Conservation (phyloP, 2,329 filamentous ascomycete genomes). For the Penicillium oxalicum region DNA sequence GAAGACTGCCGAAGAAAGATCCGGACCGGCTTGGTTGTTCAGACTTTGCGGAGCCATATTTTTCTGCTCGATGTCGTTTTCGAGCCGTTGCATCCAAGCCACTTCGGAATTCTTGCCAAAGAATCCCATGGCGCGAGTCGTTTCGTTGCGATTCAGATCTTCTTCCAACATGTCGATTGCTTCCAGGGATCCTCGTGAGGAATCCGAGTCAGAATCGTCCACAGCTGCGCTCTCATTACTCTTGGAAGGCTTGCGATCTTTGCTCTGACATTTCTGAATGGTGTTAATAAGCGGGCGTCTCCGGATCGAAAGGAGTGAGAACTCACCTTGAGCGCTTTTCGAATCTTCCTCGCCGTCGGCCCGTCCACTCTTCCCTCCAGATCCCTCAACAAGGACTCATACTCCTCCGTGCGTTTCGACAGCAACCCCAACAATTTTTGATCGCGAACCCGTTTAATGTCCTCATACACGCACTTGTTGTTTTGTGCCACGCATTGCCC, state of each 20-base stretch:
- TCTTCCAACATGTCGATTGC: conserved; percentile 39
- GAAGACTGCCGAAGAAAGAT: background rate
- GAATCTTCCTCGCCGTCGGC: conserved; percentile 18
- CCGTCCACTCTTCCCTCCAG: conserved; percentile 22
- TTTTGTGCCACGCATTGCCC: conserved; percentile 24
- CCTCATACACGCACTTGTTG: conserved; percentile 25
- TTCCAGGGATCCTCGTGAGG: conserved; percentile 34
- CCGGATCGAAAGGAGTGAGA: background rate
- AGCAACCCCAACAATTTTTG: conserved; percentile 27
- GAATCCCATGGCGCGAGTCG: conserved; percentile 33
- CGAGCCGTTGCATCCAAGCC: conserved; percentile 38
- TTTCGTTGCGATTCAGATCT: conserved; percentile 35
- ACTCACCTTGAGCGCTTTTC: conserved; percentile 24
- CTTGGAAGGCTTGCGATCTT: conserved; percentile 1
- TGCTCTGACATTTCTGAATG: conserved; percentile 2
- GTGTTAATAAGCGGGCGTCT: background rate
- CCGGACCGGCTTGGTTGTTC: background rate
- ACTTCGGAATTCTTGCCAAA: conserved; percentile 42
- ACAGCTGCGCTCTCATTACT: background rate
- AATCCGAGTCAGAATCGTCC: conserved; percentile 17
- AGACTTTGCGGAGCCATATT: background rate
- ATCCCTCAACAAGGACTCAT: conserved; percentile 24
- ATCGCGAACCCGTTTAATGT: conserved; percentile 33
- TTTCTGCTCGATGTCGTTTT: conserved; percentile 22
- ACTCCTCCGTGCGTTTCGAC: conserved; percentile 20